These are phyloP conservation scores for Barnettozyma hawaiiensis DNA, from an alignment of 1,139 yeast genomes.

Conservation along the genomic window DNA sequence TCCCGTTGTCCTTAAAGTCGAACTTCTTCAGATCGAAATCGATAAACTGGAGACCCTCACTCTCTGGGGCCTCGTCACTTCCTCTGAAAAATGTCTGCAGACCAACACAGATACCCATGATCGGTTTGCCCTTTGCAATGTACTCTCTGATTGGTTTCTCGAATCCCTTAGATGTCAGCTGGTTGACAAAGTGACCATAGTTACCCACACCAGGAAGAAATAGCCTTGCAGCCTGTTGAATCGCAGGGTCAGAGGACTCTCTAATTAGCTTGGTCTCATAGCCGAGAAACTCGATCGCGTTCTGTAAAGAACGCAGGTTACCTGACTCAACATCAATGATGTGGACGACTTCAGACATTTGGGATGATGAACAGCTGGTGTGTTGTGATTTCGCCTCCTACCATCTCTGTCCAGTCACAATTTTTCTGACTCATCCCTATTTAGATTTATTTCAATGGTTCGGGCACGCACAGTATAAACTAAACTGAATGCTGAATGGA, in stretches of 20 bases:
- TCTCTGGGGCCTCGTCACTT: constrained; percentile 68
- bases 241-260: constrained; percentile 37
- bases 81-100: constrained; percentile 73
- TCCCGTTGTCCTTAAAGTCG: constrained; percentile 51
- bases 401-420: too few species aligned
- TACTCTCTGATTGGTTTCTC: constrained; percentile 60
- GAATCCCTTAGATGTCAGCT: constrained; percentile 56
- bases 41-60: constrained; percentile 50
- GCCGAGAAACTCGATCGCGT: constrained; percentile 78
- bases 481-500: too few species aligned
- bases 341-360: constrained; percentile 42
- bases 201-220: constrained; percentile 95
- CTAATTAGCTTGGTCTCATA: constrained; percentile 51
- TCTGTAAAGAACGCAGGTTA: constrained; percentile 78
- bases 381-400: too few species aligned
- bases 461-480: background rate
- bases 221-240: constrained; percentile 47
- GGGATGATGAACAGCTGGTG: background rate
- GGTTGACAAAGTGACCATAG: constrained; percentile 84
- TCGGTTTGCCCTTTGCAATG: constrained; percentile 65
- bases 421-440: background rate
- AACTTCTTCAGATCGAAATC: constrained; percentile 55
- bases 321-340: constrained; percentile 96
- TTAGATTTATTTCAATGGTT: background rate
- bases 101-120: constrained; percentile 98